Conservation (phyloP, 2,329 filamentous ascomycete species). For the Arthrobotrys entomopaga region DNA sequence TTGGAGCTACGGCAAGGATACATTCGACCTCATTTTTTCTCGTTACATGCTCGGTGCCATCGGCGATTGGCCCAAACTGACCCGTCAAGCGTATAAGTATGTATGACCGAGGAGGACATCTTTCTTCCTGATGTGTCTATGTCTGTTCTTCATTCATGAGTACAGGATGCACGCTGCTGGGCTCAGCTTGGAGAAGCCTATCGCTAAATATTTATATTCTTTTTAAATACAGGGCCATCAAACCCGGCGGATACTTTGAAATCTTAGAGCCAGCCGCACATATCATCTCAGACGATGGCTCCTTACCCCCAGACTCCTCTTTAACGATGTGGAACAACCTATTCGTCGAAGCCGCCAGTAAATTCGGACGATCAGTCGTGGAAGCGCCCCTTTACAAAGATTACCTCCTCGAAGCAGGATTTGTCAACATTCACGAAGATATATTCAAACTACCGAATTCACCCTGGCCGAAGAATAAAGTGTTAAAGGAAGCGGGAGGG, state of each 20-base stretch:
- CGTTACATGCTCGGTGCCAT: constrained; percentile 69
- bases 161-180: no score
- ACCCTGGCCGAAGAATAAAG: constrained; percentile 65
- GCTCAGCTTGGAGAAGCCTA: no score
- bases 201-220: not conserved
- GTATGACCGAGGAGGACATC: not conserved
- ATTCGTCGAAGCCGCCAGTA: constrained; percentile 48
- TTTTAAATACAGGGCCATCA: constrained; percentile 45
- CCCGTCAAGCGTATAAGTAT: not conserved
- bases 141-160: no score
- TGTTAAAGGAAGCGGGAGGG: constrained; percentile 56
- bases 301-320: constrained; percentile 57
- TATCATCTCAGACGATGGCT: constrained; percentile 58
- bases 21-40: constrained; percentile 59
- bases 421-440: constrained; percentile 67
- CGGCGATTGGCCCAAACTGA: constrained; percentile 65
- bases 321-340: constrained; percentile 52
- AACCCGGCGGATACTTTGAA: constrained; percentile 56
- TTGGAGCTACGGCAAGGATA: constrained; percentile 58
- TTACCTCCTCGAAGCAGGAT: constrained; percentile 63
- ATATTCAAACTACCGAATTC: constrained; percentile 68
- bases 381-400: constrained; percentile 39
- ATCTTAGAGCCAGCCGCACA: constrained; percentile 68
- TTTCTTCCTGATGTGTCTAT: not conserved
- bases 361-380: constrained; percentile 48